Evolutionary conservation across 2,329 filamentous ascomycete genomes (phyloP), one percentile per base, ranked within the genome.

Genomic region (Plenodomus biglobosus): DNA sequence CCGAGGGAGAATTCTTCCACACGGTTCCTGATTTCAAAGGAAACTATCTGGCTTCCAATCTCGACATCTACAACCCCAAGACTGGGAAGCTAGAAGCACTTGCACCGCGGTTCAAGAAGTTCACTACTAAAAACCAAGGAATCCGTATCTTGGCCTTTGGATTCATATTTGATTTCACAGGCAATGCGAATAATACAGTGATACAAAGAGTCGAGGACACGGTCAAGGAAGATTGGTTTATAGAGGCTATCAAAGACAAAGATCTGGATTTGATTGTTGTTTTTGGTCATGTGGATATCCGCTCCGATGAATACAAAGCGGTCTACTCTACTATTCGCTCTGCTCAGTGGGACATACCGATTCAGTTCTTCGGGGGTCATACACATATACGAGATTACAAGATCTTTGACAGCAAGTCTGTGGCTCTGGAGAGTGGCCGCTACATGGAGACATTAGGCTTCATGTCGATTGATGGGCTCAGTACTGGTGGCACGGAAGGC

Each of bases 401-500:
- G 35, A 83, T 81, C 50, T 96, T 90, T 62, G 92, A 96, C 70
- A 80, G 81, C 34, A 85, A 84, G 44, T 84, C 92, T 0, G 85
- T 88, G 53, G 92, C 86, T 1, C 77, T 97, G 4, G 91, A 91
- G 35, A 94, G 89, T 59, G 92, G 92, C 3, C 83, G 92, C 1
- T 97, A 96, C 71, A 87, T 96, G 78, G 92, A 97, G 75, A 96
- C 92, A 0, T 86, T 97, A 41, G 92, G 92, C 1, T 97, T 94
- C 81, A 85, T 94, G 82, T 95, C 91, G 0, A 84, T 96, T 38
- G 80, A 86, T 47, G 90, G 90, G 1, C 66, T 86, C 17, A 73
- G 73, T 8, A 76, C 75, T 1, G 70, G 71, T 19, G 68, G 67
- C 5, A 72, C 61, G 17, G 66, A 67, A 59, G 24, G 57, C 37